These are phyloP conservation scores for Colletotrichum cordylinicola DNA, from an alignment of 2,329 filamentous ascomycete species.

Conservation along the genomic window DNA sequence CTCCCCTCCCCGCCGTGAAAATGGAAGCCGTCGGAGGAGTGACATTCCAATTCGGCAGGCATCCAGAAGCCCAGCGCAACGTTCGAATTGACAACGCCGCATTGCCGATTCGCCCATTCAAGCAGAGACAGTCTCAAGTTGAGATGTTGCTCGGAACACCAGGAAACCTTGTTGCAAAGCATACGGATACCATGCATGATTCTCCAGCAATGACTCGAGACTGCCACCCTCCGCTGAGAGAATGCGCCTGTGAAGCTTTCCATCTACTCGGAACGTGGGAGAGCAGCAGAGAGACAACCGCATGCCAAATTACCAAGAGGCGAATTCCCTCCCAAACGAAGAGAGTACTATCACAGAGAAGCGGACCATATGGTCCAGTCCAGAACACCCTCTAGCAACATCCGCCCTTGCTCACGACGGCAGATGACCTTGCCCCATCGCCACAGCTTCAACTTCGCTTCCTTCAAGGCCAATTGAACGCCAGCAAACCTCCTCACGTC, in stretches of 20 bases:
- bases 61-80: neutral
- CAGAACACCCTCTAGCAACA: neutral
- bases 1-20: neutral
- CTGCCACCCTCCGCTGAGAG: neutral
- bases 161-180: conserved; percentile 4
- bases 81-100: neutral
- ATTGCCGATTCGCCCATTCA: neutral
- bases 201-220: neutral
- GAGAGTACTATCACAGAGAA: neutral
- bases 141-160: neutral
- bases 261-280: neutral
- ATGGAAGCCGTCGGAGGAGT: neutral
- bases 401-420: neutral
- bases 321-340: neutral
- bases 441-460: neutral
- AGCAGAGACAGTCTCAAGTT: neutral
- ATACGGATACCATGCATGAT: neutral
- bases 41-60: neutral
- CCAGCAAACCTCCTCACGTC: neutral
- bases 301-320: neutral
- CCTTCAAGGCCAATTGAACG: neutral
- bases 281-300: neutral
- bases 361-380: conserved; percentile 2
- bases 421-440: conserved; percentile 7
- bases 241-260: neutral